Base-by-base conservation (phyloP, 148 eudicot genomes). In the Heliosperma pusillum region DNA sequence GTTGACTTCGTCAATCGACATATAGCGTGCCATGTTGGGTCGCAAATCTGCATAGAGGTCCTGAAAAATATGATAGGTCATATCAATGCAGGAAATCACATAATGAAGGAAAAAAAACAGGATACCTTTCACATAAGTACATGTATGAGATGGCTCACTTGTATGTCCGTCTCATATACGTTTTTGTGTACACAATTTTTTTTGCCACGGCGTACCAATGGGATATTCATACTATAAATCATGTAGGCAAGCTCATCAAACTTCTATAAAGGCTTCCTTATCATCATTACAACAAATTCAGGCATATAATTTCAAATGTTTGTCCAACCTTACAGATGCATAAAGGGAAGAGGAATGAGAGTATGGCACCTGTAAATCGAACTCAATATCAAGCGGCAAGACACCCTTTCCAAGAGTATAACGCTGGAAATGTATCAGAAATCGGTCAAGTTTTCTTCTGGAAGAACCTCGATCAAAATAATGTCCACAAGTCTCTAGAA, bases 401-500 rank as follows among this genome's bases (percentile, higher is more conserved):
- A 79, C 84, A 57, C 92, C 96, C 84, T 94, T 95, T 87, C 89
- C 81, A 61, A 95, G 83, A 69, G 87, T 87, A 76, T 90, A 92
- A 69, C 93, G 87, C 77, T 95, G 99, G 79, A 95, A 92, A 85
- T 95, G 88, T 69, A 92, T 88, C 74, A 95, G 79, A 84, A 95
- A 95, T 45, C 97, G 86, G 75, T 95, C 96, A 9, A 95, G 96
- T 81, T 95, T 95, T 80, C 96, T 88, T 84, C 83, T 90, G 60
- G 99, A 92, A 26, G 99, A 95, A 67, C 99, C 99, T 75, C 99
- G 88, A 74, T 80, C 97, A 85, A 95, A 95, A 83, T 92, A 95
- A 81, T 90, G 99, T 50, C 99, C 99, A 88, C 99, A 95, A 29
- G 99, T 95, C 82, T 95, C 92, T 63, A 95, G 97, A 80, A 95